A percentile compares a stretch with the other conserved stretches of the same genome.
phyloP scores from a whole-genome alignment of 352 stramenopile species.

The Phytophthora fragariaefolia region DNA sequence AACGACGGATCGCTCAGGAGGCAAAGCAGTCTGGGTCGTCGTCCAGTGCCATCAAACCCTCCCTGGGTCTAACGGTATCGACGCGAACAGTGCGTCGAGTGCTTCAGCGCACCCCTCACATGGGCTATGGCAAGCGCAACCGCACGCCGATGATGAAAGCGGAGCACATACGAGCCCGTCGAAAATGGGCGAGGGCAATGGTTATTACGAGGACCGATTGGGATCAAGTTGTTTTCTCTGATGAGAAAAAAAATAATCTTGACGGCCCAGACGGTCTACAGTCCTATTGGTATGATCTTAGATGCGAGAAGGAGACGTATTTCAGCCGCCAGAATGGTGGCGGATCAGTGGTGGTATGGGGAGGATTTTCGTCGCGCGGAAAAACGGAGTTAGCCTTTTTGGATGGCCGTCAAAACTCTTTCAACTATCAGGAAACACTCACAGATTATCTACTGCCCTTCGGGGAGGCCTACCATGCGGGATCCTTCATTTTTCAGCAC shows the following conservation, averaged over 20 bases:
- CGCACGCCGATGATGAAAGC: not conserved
- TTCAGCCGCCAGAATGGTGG: slow-evolving; percentile 21
- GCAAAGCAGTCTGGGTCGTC: not conserved
- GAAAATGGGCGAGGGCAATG: not conserved
- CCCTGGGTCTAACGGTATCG: not conserved
- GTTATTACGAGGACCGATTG: slow-evolving; percentile 3
- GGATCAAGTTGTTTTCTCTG: slow-evolving; percentile 36
- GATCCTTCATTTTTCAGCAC: slow-evolving; percentile 10
- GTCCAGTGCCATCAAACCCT: not conserved
- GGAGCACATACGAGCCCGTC: slow-evolving; percentile 2
- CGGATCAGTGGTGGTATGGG: slow-evolving; percentile 27
- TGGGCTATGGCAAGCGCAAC: slow-evolving; percentile 8
- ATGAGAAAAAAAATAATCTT: slow-evolving; percentile 43
- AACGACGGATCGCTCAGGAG: not conserved
- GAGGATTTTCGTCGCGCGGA: slow-evolving; percentile 13
- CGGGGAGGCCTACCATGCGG: slow-evolving; percentile 1
- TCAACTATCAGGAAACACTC: slow-evolving; percentile 4
- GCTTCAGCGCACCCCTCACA: not conserved
- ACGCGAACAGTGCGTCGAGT: slow-evolving; percentile 3
- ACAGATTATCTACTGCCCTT: slow-evolving; percentile 6
- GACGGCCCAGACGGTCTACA: slow-evolving; percentile 43
- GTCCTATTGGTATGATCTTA: slow-evolving; percentile 40
- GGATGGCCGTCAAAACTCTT: slow-evolving; percentile 3
- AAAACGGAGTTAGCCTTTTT: slow-evolving; percentile 4
- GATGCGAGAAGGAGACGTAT: slow-evolving; percentile 13